Percentiles rank a stretch among this genome's conserved stretches.
phyloP scores from a whole-genome alignment of 768 basidiomycete species.

The Multifurca ochricompacta region DNA sequence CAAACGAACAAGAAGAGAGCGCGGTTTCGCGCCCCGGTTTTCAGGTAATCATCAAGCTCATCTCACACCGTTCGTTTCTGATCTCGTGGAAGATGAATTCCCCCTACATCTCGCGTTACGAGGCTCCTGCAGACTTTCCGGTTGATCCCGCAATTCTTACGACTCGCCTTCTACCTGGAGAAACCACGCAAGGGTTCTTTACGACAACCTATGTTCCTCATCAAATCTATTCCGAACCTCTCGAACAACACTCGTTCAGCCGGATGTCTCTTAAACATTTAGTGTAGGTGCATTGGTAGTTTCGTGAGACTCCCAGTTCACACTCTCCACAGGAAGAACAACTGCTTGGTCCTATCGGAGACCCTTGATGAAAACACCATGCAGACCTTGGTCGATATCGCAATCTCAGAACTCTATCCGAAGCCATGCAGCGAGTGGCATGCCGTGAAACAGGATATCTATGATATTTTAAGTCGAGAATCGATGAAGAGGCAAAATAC shows the following conservation, averaged over 20 bases:
- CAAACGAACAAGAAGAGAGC: slow-evolving; percentile 48
- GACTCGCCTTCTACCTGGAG: slow-evolving; percentile 12
- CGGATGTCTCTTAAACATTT: neutral
- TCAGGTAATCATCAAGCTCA: slow-evolving; percentile 28
- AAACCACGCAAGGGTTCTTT: slow-evolving; percentile 21
- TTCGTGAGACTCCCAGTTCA: neutral
- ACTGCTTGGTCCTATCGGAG: neutral
- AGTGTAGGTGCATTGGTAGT: neutral
- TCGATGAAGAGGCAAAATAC: neutral
- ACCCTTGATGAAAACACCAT: neutral
- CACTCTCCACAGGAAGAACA: neutral
- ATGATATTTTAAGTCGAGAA: neutral
- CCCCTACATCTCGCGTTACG: neutral
- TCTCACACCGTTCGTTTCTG: neutral
- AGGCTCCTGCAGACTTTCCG: neutral
- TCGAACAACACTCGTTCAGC: neutral
- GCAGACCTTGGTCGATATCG: neutral
- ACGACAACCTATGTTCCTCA: neutral
- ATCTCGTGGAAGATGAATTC: neutral
- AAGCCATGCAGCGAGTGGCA: neutral
- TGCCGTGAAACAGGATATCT: neutral
- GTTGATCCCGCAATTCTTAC: neutral
- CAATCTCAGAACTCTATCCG: neutral
- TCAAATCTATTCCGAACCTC: neutral
- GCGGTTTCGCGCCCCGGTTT: slow-evolving; percentile 39